phyloP scores from a whole-genome alignment of 345 rosid species.

The Boechera retrofracta region DNA sequence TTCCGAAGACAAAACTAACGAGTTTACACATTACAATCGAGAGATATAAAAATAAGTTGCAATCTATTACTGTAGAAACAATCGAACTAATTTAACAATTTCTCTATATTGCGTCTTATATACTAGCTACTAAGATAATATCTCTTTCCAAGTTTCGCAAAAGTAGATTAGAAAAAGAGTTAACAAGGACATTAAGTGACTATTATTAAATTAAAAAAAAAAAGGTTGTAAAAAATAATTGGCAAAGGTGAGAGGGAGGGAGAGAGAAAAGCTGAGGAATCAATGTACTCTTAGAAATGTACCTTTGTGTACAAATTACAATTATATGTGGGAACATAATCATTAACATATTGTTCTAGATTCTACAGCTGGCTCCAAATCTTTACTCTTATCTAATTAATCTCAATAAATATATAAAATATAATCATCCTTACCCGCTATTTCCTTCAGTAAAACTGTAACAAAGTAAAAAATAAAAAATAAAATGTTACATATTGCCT shows the following conservation, averaged over 20 bases:
- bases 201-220: not conserved
- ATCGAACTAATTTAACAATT: not conserved
- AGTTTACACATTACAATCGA: no score
- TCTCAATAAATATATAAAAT: not conserved
- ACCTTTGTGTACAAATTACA: constrained; percentile 45
- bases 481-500: not conserved
- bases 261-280: constrained; percentile 34
- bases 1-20: no score
- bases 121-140: not conserved
- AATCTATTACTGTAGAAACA: not conserved
- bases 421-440: not conserved
- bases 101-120: not conserved
- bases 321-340: constrained; percentile 19
- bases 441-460: not conserved
- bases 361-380: constrained; percentile 42
- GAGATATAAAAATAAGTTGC: not conserved
- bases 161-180: not conserved
- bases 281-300: constrained; percentile 39
- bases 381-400: constrained; percentile 5
- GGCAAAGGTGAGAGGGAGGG: constrained; percentile 11
- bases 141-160: not conserved
- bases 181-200: not conserved
- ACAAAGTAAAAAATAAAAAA: not conserved
- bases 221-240: constrained; percentile 18
- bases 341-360: constrained; percentile 36